These are phyloP conservation scores for Sugiyamaella pinicola DNA, from an alignment of 1,139 yeast species.

Conservation along the genomic window DNA sequence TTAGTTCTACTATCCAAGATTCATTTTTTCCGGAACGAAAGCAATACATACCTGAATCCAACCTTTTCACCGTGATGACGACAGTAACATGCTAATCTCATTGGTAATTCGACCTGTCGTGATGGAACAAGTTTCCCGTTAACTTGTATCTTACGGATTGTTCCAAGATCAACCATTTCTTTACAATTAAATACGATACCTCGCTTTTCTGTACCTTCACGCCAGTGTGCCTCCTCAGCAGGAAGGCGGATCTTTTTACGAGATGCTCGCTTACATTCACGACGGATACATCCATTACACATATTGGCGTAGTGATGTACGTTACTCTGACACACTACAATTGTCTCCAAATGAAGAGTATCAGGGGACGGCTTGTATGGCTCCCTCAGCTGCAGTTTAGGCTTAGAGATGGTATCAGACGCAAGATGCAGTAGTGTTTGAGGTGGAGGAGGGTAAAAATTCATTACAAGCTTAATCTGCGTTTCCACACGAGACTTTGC, in stretches of 20 bases:
- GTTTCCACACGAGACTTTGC: constrained; percentile 85
- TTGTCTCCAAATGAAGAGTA: constrained; percentile 39
- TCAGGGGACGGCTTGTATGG: constrained; percentile 40
- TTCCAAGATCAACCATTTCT: constrained; percentile 75
- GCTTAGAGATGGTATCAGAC: constrained; percentile 79
- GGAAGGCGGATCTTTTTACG: constrained; percentile 64
- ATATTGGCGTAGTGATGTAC: constrained; percentile 60
- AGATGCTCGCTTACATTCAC: constrained; percentile 89
- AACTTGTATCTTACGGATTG: constrained; percentile 37
- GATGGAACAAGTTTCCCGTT: constrained; percentile 47
- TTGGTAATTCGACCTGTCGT: constrained; percentile 56
- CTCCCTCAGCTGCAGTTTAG: constrained; percentile 62
- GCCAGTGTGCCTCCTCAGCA: constrained; percentile 71
- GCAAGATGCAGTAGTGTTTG: constrained; percentile 73
- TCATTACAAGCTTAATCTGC: constrained; percentile 72
- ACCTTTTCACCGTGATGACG: constrained; percentile 83
- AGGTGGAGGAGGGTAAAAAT: constrained; percentile 71
- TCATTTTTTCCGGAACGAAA: no score
- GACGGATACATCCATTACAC: constrained; percentile 79
- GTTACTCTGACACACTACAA: constrained; percentile 43
- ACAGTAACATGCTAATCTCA: constrained; percentile 91
- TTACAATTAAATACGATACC: constrained; percentile 87
- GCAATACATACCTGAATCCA: constrained; percentile 62
- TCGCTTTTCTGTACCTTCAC: constrained; percentile 69
- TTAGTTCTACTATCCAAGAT: not conserved